These are phyloP conservation scores for Trifolium subterraneum DNA, from an alignment of 306 rosid species.

Conservation along the genomic window DNA sequence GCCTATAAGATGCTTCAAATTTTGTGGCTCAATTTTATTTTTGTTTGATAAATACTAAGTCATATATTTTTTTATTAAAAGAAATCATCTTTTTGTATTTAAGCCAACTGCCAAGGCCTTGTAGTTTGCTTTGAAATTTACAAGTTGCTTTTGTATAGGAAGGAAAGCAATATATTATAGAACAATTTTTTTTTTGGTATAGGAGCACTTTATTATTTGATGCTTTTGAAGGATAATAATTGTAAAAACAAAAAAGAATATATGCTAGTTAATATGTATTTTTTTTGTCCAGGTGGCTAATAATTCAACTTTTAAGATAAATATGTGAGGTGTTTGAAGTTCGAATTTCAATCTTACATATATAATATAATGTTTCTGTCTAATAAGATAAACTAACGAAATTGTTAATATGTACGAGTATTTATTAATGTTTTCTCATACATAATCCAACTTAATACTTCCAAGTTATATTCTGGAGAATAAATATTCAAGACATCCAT, in stretches of 20 bases:
- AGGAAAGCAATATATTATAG: neutral
- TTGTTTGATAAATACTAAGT: neutral
- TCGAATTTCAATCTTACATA: no score
- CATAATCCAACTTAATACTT: no score
- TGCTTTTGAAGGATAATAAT: neutral
- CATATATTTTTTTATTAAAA: neutral
- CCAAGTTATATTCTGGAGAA: no score
- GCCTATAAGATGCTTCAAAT: slow-evolving; percentile 42
- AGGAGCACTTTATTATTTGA: neutral
- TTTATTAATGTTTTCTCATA: no score
- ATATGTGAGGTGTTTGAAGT: no score
- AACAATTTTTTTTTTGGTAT: neutral
- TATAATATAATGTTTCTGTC: no score
- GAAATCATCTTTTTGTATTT: neutral
- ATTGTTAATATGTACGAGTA: no score
- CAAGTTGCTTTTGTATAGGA: neutral
- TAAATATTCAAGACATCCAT: no score
- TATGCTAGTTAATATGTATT: neutral
- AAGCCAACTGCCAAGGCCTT: neutral
- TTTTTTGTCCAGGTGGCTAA: no score
- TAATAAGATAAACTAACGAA: no score
- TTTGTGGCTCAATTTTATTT: neutral
- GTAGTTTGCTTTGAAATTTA: neutral
- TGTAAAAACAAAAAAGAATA: neutral
- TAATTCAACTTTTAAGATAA: no score